Percentiles rank a stretch among this genome's conserved stretches.
These are phyloP conservation scores for Penicillium psychrosexuale DNA, from an alignment of 2,329 filamentous ascomycete genomes.

Conservation along the genomic window DNA sequence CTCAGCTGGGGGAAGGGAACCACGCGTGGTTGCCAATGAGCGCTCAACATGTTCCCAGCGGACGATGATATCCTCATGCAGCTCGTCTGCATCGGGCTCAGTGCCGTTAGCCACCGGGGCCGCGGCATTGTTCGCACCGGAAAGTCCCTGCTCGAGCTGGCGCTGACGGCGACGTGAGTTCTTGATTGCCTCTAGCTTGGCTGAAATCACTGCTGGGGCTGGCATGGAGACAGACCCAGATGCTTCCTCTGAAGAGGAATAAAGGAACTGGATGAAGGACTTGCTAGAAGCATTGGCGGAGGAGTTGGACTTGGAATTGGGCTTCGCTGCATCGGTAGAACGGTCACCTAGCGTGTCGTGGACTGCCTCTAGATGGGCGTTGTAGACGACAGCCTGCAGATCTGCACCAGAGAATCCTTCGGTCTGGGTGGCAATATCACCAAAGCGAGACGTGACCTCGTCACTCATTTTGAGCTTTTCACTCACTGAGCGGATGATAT, in stretches of 20 bases:
- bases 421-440: conserved; percentile 74
- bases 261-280: conserved; percentile 77
- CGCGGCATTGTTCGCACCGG: conserved; percentile 9
- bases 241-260: conserved; percentile 58
- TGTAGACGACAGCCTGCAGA: conserved; percentile 90
- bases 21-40: conserved; percentile 71
- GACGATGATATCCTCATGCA: conserved; percentile 70
- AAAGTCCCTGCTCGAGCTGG: conserved; percentile 44
- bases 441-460: conserved; percentile 61
- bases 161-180: conserved; percentile 63
- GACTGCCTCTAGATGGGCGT: conserved; percentile 94
- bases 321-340: conserved; percentile 41
- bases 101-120: conserved; percentile 21
- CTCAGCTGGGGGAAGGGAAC: conserved; percentile 80
- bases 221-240: conserved; percentile 60
- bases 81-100: conserved; percentile 30
- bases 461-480: conserved; percentile 72
- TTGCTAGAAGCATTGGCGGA: conserved; percentile 36
- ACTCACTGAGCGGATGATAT: conserved; percentile 83
- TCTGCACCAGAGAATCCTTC: conserved; percentile 93
- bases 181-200: conserved; percentile 80
- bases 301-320: conserved; percentile 29
- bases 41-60: conserved; percentile 78
- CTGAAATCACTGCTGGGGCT: conserved; percentile 72
- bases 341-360: conserved; percentile 77